These are phyloP conservation scores for Mycena pura DNA, from an alignment of 768 basidiomycete species.

Conservation along the genomic window DNA sequence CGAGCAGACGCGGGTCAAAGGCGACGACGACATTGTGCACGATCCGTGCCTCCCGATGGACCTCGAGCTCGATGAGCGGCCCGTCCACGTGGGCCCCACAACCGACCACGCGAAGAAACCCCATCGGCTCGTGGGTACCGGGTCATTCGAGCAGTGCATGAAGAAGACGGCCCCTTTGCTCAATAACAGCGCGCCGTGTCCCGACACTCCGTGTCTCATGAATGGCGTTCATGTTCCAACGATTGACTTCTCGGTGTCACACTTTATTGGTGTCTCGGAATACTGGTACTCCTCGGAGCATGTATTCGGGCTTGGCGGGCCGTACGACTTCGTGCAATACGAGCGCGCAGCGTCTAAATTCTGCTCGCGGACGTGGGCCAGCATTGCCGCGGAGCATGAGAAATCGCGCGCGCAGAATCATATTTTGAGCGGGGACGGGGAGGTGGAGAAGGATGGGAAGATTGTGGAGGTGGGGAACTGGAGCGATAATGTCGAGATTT, in stretches of 20 bases:
- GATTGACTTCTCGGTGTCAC: conserved; percentile 92
- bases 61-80: conserved; percentile 65
- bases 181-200: conserved; percentile 85
- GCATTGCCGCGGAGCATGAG: conserved; percentile 74
- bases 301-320: conserved; percentile 91
- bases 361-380: conserved; percentile 80
- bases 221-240: conserved; percentile 92
- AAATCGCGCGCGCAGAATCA: conserved; percentile 51
- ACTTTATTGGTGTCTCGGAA: conserved; percentile 97
- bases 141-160: conserved; percentile 89
- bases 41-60: conserved; percentile 93
- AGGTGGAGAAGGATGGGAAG: conserved; percentile 64
- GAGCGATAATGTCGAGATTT: conserved; percentile 78
- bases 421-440: conserved; percentile 66
- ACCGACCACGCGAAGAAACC: conserved; percentile 53
- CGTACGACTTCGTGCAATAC: conserved; percentile 96
- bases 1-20: conserved; percentile 47
- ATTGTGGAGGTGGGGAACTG: conserved; percentile 71
- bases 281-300: conserved; percentile 99
- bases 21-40: conserved; percentile 51
- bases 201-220: conserved; percentile 88
- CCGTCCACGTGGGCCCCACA: conserved; percentile 49
- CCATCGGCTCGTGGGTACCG: conserved; percentile 81
- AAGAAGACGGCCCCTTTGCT: conserved; percentile 74
- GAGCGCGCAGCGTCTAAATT: conserved; percentile 91